phyloP scores from a whole-genome alignment of 2,329 filamentous ascomycete species.

The Samsoniella hepiali region DNA sequence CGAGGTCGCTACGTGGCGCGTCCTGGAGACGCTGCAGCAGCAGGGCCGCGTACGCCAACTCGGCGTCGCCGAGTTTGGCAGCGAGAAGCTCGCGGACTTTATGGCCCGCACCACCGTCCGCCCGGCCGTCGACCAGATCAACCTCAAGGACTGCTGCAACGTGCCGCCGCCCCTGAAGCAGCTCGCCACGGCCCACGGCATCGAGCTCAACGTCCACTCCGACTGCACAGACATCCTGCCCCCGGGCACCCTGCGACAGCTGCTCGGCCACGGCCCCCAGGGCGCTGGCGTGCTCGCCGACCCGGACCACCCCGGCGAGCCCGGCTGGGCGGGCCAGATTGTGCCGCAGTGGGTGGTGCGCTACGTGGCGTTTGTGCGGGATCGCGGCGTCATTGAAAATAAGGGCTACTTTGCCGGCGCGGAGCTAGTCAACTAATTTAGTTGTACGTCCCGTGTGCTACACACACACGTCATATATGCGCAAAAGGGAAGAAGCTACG shows the following conservation, averaged over 20 bases:
- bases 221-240: constrained; percentile 92
- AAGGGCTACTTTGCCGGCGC: constrained; percentile 96
- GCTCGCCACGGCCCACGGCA: constrained; percentile 76
- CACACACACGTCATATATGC: not conserved
- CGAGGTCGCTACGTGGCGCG: constrained; percentile 64
- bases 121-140: constrained; percentile 92
- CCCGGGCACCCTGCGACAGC: constrained; percentile 75
- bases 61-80: constrained; percentile 89
- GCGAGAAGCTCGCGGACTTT: constrained; percentile 75
- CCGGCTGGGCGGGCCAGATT: constrained; percentile 71
- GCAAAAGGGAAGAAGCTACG: not conserved
- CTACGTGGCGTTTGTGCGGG: constrained; percentile 91
- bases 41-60: constrained; percentile 70
- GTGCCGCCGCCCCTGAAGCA: constrained; percentile 83
- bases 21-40: constrained; percentile 69
- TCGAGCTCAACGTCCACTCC: constrained; percentile 89
- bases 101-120: constrained; percentile 66
- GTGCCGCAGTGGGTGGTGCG: constrained; percentile 93
- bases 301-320: constrained; percentile 41
- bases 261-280: constrained; percentile 68
- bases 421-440: constrained; percentile 51
- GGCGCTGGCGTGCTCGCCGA: constrained; percentile 75
- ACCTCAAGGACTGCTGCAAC: constrained; percentile 91
- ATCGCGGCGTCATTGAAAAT: constrained; percentile 94
- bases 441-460: constrained; percentile 17